Evolutionary conservation across 148 eudicot species (phyloP), one percentile per base, ranked within the genome.

Genomic region (Rhododendron vialii): DNA sequence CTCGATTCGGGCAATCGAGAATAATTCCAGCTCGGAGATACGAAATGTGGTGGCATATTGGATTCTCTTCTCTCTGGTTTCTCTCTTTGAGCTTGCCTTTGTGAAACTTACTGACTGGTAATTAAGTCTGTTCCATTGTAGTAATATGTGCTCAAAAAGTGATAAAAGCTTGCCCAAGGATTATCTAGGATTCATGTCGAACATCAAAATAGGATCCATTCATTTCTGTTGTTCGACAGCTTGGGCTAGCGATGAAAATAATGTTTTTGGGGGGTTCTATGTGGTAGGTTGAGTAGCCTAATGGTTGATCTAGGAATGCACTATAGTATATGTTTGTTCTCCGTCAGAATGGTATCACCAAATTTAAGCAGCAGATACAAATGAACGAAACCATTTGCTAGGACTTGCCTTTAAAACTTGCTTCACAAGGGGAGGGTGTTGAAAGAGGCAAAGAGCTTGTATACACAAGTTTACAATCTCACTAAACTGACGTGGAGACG

Each of bases 51-150:
- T 59, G 55, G 75, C 85, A n/a, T 83, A 83, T 28, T 83, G 85
- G 85, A 83, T 83, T 38, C 36, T 83, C 35, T 83, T 83, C 75
- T 83, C 77, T 83, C 30, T 83, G 59, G 65, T 65, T 67, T 83
- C 85, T 63, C 55, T 83, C n/a, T 67, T 83, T 26, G 57, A 83
- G 77, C 85, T 83, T 5, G 85, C 38, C 43, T 65, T 83, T 45
- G 53, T 14, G n/a, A 83, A 67, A 14, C 78, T 67, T 75, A 63
- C 67, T 41, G 41, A 83, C 28, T 45, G 85, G 85, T 83, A 65
- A 83, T 9, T 9, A 41, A 41, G 43, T 41, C 43, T 41, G 7
- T 1, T 38, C 41, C 61, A 55, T 55, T 55, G 18, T 55, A 14
- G 41, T 38, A 38, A 38, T 17, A 55, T 55, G 61, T 15, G 61